A percentile compares a stretch with the other conserved stretches of the same genome.
phyloP scores from a whole-genome alignment of 345 rosid genomes.

The Salix caprea region DNA sequence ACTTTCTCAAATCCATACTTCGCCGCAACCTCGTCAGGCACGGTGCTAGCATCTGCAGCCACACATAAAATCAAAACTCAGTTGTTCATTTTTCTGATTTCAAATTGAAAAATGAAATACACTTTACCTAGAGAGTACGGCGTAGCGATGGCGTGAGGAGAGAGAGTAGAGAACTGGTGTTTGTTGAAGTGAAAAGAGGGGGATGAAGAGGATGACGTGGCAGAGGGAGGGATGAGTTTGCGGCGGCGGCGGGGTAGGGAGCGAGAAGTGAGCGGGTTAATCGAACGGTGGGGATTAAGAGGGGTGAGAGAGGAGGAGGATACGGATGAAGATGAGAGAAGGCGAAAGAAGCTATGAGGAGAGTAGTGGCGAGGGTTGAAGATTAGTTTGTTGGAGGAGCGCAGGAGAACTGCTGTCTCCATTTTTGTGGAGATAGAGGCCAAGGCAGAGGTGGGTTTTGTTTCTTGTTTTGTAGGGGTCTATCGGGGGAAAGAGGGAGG shows the following conservation, averaged over 20 bases:
- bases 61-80: neutral
- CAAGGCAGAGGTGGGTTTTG: neutral
- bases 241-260: constrained; percentile 30
- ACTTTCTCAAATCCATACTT: constrained; percentile 83
- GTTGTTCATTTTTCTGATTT: neutral
- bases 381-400: constrained; percentile 47
- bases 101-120: too few species aligned
- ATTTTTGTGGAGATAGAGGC: neutral
- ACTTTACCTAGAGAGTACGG: constrained; percentile 53
- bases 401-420: constrained; percentile 55
- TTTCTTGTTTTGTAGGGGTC: neutral
- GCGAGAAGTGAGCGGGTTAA: constrained; percentile 35
- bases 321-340: constrained; percentile 16
- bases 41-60: constrained; percentile 40
- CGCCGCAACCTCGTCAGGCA: constrained; percentile 61
- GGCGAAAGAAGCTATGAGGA: constrained; percentile 36
- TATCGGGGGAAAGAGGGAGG: neutral
- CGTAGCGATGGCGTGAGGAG: constrained; percentile 62
- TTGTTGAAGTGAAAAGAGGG: constrained; percentile 23
- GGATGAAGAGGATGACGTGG: constrained; percentile 27
- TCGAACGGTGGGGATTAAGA: constrained; percentile 32
- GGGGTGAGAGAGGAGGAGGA: constrained; percentile 22
- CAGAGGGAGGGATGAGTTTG: constrained; percentile 21
- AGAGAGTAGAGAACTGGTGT: constrained; percentile 48
- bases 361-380: constrained; percentile 42